Evolutionary conservation across 2,329 filamentous ascomycete genomes (phyloP), one percentile per base, ranked within the genome.

Genomic region (Ascochyta rabiei): DNA sequence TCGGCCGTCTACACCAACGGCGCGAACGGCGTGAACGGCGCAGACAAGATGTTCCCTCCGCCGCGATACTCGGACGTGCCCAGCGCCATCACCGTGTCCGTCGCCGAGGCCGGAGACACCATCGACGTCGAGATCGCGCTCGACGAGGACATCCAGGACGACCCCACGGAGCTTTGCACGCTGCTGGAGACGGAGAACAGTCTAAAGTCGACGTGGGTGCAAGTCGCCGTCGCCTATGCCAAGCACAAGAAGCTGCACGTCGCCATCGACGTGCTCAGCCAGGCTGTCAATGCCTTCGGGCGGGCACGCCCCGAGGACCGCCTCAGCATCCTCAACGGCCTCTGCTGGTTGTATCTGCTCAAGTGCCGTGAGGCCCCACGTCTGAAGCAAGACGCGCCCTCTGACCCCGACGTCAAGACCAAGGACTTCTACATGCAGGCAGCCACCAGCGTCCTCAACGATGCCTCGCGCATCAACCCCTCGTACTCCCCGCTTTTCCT

Each of bases 201-300:
- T 15, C 89, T 91, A 33, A 92, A 93, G 68, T 91, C 88, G 47
- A 96, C 96, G 66, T 99, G 96, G 96, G 93, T 99, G 82, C 93
- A 91, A n/a, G 95, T 98, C 63, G 90, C 96, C 37, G 83, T 98
- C 55, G 93, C 93, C 42, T 99, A 99, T 72, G 93, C 95, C 35
- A 99, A 98, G 79, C 91, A 96, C 78, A 88, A 89, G 71, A 96
- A 96, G 78, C 86, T 95, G 59, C 93, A 97, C 71, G 90, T 95
- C 78, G 86, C 86, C 46, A 84, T 89, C 57, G 86, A 88, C 59
- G 86, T 89, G 49, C 76, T 89, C 63, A 86, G 87, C 44, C 89
- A 90, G 68, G 91, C 90, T 43, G 81, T 91, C 64, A 83, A 84
- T 57, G 90, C 89, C 65, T 86, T 91, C 67, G 83, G 82, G 51